Conservation (phyloP, 1,284 basidiomycete genomes). For the Microbotryum violaceum region DNA sequence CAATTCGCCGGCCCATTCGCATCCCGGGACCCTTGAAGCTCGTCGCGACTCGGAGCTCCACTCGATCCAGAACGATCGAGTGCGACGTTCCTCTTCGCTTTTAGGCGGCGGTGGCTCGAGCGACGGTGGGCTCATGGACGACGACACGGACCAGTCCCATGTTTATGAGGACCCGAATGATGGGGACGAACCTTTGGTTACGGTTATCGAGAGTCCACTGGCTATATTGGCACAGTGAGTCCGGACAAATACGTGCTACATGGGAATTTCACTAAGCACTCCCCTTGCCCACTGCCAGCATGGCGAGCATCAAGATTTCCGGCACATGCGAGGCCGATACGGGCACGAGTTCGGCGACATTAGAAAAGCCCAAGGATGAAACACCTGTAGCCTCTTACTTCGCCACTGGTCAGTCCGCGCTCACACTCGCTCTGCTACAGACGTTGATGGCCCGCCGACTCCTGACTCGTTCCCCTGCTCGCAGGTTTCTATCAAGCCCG, state of each 20-base stretch:
- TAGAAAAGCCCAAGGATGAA: not conserved
- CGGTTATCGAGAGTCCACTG: constrained; percentile 24
- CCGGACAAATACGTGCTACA: not conserved
- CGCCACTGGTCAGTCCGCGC: not conserved
- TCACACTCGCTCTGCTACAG: not conserved
- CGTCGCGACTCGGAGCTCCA: not conserved
- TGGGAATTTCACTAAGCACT: not conserved
- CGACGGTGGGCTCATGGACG: not conserved
- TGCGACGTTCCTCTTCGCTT: too few species aligned
- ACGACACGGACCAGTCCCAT: not conserved
- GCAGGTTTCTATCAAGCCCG: constrained; percentile 18
- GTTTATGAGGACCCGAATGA: not conserved
- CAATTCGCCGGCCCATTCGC: not conserved
- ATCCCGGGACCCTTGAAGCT: not conserved
- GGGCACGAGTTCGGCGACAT: constrained; percentile 11
- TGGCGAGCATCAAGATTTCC: constrained; percentile 9
- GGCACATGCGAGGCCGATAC: constrained; percentile 21
- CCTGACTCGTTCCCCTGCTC: constrained; percentile 14
- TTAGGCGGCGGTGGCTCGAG: too few species aligned
- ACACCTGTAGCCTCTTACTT: not conserved
- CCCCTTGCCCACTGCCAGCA: constrained; percentile 4
- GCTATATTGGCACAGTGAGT: constrained; percentile 17
- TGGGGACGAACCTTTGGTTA: constrained; percentile 6
- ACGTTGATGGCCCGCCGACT: not conserved
- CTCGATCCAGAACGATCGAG: too few species aligned